These are phyloP conservation scores for Thuja plicata DNA, from an alignment of 83 land plant species.

Conservation along the genomic window DNA sequence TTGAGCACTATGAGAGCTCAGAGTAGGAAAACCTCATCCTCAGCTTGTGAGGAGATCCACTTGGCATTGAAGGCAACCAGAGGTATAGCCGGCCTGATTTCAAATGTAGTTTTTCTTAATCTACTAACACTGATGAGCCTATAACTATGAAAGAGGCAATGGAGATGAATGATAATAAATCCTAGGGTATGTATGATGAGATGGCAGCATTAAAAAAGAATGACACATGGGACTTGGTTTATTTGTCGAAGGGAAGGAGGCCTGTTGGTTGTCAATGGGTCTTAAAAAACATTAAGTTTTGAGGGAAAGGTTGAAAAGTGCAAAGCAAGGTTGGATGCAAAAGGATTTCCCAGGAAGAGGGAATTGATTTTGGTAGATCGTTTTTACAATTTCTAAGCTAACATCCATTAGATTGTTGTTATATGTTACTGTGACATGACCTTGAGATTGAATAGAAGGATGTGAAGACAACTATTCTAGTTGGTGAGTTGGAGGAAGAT, in stretches of 20 bases:
- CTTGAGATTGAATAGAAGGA: too few species aligned
- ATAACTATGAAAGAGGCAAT: neutral
- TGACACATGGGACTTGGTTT: too few species aligned
- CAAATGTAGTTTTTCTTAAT: neutral
- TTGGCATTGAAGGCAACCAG: too few species aligned
- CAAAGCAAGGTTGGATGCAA: neutral
- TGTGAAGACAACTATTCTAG: too few species aligned
- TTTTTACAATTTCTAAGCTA: too few species aligned
- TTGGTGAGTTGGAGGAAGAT: too few species aligned
- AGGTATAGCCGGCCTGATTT: neutral
- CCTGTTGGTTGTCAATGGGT: too few species aligned
- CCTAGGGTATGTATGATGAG: neutral
- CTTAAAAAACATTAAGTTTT: neutral
- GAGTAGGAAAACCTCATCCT: neutral
- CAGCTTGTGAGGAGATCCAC: neutral
- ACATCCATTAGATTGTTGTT: too few species aligned
- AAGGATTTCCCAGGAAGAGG: too few species aligned
- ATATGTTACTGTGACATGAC: too few species aligned
- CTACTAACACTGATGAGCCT: neutral
- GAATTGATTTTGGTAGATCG: too few species aligned
- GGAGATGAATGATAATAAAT: neutral
- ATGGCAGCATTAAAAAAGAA: neutral
- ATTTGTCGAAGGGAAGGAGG: too few species aligned
- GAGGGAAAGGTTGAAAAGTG: neutral
- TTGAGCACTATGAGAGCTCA: neutral